These are phyloP conservation scores for Trichoderma breve DNA, from an alignment of 2,329 filamentous ascomycete species.

Conservation along the genomic window DNA sequence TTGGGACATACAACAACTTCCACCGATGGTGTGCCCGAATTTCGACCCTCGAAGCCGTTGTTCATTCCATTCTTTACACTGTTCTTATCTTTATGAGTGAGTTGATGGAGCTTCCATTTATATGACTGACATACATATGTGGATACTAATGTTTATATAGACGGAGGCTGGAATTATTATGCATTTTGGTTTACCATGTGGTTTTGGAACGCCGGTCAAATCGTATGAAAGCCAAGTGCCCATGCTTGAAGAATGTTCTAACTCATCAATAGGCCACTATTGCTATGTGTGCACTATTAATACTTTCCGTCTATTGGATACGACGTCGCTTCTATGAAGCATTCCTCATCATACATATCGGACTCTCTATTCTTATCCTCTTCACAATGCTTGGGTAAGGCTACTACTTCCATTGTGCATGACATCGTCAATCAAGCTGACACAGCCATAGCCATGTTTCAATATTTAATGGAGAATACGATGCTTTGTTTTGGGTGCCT, in stretches of 20 bases:
- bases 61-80: constrained; percentile 62
- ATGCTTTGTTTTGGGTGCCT: constrained; percentile 50
- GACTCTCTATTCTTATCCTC: constrained; percentile 49
- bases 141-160: constrained; percentile 25
- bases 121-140: fast-evolving
- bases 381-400: constrained; percentile 52
- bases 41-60: constrained; percentile 58
- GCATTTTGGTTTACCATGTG: constrained; percentile 39
- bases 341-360: constrained; percentile 51
- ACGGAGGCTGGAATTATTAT: constrained; percentile 40
- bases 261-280: constrained; percentile 38
- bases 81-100: constrained; percentile 41
- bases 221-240: constrained; percentile 36
- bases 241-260: fast-evolving
- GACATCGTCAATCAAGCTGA: neutral
- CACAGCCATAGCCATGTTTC: constrained; percentile 40
- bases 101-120: neutral
- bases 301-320: constrained; percentile 51
- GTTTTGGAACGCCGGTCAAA: constrained; percentile 51
- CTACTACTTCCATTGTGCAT: neutral
- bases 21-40: constrained; percentile 66
- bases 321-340: constrained; percentile 52
- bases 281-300: constrained; percentile 45
- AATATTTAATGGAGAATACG: constrained; percentile 51
- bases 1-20: constrained; percentile 64